A percentile compares a stretch with the other conserved stretches of the same genome.
Conservation (phyloP, 495 filamentous ascomycete species). For the Daldinia bambusicola region DNA sequence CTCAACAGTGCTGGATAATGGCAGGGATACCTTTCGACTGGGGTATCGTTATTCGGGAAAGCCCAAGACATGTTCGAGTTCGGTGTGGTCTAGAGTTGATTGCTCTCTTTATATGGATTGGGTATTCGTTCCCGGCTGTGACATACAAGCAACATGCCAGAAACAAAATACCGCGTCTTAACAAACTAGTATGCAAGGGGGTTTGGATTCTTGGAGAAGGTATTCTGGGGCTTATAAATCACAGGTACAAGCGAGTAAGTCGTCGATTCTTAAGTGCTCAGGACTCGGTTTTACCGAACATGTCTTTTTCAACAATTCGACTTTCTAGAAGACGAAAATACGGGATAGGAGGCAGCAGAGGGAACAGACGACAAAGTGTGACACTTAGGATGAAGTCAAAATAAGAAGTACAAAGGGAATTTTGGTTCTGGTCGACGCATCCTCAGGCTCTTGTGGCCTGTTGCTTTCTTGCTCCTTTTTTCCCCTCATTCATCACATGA, state of each 20-base stretch:
- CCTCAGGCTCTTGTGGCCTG: conserved; percentile 21
- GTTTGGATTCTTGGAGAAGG: conserved; percentile 3
- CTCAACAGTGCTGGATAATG: not conserved
- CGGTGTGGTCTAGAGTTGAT: not conserved
- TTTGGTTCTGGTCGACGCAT: conserved; percentile 11
- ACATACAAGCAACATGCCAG: not conserved
- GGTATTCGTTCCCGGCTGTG: not conserved
- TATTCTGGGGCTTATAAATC: conserved; percentile 13
- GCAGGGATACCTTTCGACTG: not conserved
- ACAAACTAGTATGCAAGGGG: not conserved
- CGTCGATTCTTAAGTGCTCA: not conserved
- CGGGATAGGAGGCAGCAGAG: conserved; percentile 3
- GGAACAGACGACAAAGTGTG: not conserved
- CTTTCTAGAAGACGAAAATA: conserved; percentile 8
- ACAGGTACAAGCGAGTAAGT: not conserved
- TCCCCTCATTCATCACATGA: conserved; percentile 43
- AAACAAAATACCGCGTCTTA: conserved; percentile 30
- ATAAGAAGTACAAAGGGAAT: conserved; percentile 32
- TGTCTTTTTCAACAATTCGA: conserved; percentile 8
- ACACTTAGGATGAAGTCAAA: conserved; percentile 26
- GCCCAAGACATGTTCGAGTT: not conserved
- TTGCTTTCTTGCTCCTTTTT: conserved; percentile 17
- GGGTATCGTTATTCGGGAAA: not conserved
- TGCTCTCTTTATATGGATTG: not conserved
- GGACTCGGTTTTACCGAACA: not conserved